These are phyloP conservation scores for Babesia caballi DNA, from an alignment of 169 alveolate species.

Conservation along the genomic window DNA sequence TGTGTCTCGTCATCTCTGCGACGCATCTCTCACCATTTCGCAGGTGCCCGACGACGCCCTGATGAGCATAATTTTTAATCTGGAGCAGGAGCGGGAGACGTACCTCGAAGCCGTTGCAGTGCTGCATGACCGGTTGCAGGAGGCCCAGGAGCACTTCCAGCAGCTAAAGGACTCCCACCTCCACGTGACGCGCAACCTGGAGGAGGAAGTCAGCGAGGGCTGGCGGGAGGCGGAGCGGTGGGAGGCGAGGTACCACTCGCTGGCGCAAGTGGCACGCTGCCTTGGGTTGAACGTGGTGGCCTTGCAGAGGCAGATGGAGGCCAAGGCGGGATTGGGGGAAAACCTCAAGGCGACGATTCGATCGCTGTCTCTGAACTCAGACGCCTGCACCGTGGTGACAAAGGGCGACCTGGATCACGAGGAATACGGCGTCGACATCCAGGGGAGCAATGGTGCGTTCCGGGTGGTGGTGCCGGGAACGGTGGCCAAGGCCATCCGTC, in stretches of 20 bases:
- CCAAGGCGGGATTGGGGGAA: background rate
- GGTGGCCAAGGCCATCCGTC: background rate
- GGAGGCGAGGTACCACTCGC: conserved; percentile 42
- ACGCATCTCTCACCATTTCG: background rate
- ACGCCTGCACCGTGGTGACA: conserved; percentile 30
- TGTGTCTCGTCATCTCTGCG: too few species aligned
- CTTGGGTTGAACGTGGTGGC: background rate
- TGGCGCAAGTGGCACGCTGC: background rate
- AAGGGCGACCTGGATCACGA: background rate
- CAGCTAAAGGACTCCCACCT: conserved; percentile 58
- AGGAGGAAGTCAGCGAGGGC: conserved; percentile 59
- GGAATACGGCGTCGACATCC: background rate
- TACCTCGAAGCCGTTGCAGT: conserved; percentile 62
- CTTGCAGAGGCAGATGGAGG: background rate
- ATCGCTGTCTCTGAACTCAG: conserved; percentile 7
- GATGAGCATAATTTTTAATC: conserved; percentile 32
- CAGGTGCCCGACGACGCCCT: conserved; percentile 28
- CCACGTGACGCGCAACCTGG: conserved; percentile 46
- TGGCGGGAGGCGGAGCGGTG: conserved; percentile 67
- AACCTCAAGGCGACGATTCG: background rate
- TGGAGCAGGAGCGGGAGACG: conserved; percentile 64
- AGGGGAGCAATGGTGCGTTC: background rate
- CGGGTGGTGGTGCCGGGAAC: background rate
- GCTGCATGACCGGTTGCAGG: conserved; percentile 50
- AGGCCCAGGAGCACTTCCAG: conserved; percentile 61